phyloP scores from a whole-genome alignment of 345 rosid species.

The Populus deltoides region DNA sequence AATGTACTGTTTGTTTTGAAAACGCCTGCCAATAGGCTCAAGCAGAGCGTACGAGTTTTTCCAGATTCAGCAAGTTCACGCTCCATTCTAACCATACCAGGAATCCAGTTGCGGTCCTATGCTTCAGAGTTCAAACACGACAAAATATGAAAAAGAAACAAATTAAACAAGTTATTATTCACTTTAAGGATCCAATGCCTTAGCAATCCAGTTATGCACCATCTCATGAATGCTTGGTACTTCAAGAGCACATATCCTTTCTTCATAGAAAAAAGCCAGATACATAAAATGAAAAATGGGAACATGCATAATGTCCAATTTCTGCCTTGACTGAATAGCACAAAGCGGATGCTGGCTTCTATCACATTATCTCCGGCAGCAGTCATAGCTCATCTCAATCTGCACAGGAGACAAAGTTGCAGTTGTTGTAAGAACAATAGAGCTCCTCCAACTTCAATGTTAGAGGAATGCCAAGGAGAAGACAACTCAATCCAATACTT shows the following conservation, averaged over 20 bases:
- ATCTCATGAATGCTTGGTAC: constrained; percentile 2
- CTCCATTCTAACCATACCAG: background rate
- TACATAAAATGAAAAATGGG: constrained; percentile 4
- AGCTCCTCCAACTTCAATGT: background rate
- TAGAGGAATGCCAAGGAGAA: background rate
- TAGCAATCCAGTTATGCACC: background rate
- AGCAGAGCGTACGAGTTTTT: background rate
- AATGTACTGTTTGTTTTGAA: too few species aligned
- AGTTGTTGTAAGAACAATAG: background rate
- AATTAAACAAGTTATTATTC: background rate
- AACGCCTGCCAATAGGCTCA: background rate
- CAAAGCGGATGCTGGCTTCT: constrained; percentile 3
- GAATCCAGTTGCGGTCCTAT: background rate
- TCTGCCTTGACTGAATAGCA: constrained; percentile 9
- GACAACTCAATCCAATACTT: too few species aligned
- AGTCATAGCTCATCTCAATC: constrained; percentile 18
- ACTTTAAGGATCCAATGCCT: constrained; percentile 2
- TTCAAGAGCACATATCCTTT: background rate
- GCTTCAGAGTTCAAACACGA: background rate
- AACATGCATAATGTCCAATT: constrained; percentile 10
- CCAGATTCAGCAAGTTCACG: background rate
- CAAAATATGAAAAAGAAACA: background rate
- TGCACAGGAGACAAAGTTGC: constrained; percentile 10
- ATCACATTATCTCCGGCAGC: background rate
- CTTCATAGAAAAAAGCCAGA: constrained; percentile 12